Evolutionary conservation across 768 basidiomycete genomes (phyloP).

Genomic region (Piloderma croceum): DNA sequence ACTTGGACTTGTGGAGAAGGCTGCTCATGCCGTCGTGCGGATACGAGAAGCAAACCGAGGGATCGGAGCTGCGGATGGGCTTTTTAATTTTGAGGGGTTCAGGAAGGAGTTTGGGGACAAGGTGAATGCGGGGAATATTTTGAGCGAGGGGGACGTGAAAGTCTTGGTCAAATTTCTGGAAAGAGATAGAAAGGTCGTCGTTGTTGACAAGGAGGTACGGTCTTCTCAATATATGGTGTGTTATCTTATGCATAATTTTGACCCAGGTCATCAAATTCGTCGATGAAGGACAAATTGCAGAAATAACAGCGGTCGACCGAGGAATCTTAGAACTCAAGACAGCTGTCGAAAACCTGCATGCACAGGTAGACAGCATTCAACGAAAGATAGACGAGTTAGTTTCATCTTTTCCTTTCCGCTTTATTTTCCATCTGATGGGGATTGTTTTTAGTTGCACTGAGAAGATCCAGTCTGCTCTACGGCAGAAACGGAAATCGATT

Average conservation of each 20-base stretch:
- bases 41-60: constrained; percentile 36
- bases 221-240: constrained; percentile 1
- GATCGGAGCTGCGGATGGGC: constrained; percentile 48
- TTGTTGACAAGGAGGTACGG: constrained; percentile 64
- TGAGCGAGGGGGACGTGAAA: constrained; percentile 60
- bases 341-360: constrained; percentile 60
- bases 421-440: not conserved
- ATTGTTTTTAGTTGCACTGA: constrained; percentile 48
- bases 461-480: constrained; percentile 61
- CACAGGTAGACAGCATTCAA: constrained; percentile 67
- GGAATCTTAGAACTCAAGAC: constrained; percentile 78
- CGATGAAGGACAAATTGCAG: constrained; percentile 31
- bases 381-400: constrained; percentile 67
- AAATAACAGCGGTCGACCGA: constrained; percentile 71
- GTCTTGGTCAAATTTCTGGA: constrained; percentile 74
- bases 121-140: constrained; percentile 23
- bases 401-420: constrained; percentile 3
- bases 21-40: constrained; percentile 52
- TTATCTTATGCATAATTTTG: constrained; percentile 1
- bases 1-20: constrained; percentile 55
- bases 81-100: constrained; percentile 63
- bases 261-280: constrained; percentile 79
- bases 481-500: constrained; percentile 62
- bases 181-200: constrained; percentile 62
- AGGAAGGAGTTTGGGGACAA: constrained; percentile 46